phyloP scores from a whole-genome alignment of 2,329 filamentous ascomycete species.

The Penicillium sclerotiorum region DNA sequence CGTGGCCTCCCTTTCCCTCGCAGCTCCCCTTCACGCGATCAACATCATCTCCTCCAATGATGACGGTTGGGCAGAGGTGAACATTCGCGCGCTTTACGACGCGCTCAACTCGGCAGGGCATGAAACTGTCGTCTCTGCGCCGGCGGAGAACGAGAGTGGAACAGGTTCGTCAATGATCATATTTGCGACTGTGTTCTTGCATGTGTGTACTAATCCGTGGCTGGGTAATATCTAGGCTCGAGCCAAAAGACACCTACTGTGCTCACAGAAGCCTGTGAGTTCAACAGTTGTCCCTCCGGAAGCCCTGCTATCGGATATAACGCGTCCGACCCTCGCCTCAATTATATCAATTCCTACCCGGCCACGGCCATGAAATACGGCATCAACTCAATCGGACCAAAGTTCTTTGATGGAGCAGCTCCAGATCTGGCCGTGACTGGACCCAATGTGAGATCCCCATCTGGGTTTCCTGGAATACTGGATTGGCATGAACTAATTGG shows the following conservation, averaged over 20 bases:
- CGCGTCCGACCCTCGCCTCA: conserved; percentile 58
- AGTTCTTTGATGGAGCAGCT: conserved; percentile 53
- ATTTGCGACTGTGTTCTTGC: not conserved
- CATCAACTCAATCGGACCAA: conserved; percentile 58
- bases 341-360: conserved; percentile 73
- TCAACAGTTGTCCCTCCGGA: conserved; percentile 61
- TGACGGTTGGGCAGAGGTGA: conserved; percentile 73
- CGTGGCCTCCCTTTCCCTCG: conserved; percentile 16
- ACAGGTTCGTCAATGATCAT: conserved; percentile 39
- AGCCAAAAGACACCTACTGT: conserved; percentile 51
- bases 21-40: conserved; percentile 33
- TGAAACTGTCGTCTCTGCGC: conserved; percentile 65
- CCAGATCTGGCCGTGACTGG: conserved; percentile 68
- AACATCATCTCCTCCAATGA: conserved; percentile 70
- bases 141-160: conserved; percentile 68
- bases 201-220: no score
- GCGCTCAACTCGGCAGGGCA: conserved; percentile 59
- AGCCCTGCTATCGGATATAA: conserved; percentile 62
- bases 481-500: not conserved
- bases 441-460: conserved; percentile 54
- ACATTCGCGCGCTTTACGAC: conserved; percentile 63
- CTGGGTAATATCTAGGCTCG: no score
- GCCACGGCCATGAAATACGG: conserved; percentile 67
- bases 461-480: not conserved
- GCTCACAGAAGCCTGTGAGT: conserved; percentile 60